phyloP scores from a whole-genome alignment of 2,329 filamentous ascomycete species.

The Fusarium nisikadoi region DNA sequence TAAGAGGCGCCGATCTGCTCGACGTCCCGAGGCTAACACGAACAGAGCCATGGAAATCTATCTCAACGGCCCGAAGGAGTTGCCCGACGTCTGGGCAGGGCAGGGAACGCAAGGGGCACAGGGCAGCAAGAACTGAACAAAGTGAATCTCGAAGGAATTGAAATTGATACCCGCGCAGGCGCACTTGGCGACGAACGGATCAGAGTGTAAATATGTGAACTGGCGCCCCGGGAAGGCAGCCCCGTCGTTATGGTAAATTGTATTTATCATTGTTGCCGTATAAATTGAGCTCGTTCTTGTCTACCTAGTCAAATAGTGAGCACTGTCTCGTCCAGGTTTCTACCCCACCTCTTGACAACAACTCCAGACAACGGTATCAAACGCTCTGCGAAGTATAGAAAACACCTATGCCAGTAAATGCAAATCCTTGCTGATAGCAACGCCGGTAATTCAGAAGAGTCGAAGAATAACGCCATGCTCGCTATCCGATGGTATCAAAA shows the following conservation, averaged over 20 bases:
- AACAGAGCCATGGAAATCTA: constrained; percentile 13
- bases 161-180: constrained; percentile 37
- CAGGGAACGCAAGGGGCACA: constrained; percentile 11
- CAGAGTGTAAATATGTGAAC: constrained; percentile 22
- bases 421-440: background rate
- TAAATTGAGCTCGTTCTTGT: constrained; percentile 17
- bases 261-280: constrained; percentile 22
- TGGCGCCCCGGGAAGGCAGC: background rate
- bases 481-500: constrained; percentile 40
- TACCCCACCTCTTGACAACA: background rate
- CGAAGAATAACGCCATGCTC: constrained; percentile 31
- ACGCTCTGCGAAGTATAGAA: background rate
- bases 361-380: background rate
- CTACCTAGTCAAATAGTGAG: constrained; percentile 4
- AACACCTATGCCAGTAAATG: background rate
- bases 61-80: background rate
- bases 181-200: constrained; percentile 9
- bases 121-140: background rate
- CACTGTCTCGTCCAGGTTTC: background rate
- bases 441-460: constrained; percentile 1
- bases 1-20: background rate
- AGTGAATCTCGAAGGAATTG: background rate
- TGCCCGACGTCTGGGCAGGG: constrained; percentile 24
- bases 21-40: constrained; percentile 4
- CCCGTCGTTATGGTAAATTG: constrained; percentile 8